Evolutionary conservation across 2,329 filamentous ascomycete species (phyloP).

Genomic region (Akanthomyces muscarius): DNA sequence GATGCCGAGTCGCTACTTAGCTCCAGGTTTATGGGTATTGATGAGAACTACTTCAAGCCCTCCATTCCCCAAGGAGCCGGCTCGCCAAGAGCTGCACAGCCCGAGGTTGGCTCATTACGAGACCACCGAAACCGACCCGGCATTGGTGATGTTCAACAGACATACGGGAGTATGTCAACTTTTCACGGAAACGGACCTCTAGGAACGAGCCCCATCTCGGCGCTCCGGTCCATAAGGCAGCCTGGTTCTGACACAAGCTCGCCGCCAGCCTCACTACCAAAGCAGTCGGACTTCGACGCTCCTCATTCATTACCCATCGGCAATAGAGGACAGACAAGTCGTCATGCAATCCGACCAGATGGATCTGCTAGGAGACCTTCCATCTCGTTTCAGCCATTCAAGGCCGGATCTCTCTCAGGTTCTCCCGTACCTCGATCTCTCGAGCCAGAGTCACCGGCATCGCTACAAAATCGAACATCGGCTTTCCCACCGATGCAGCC

Average conservation of each 20-base stretch:
- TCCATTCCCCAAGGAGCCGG: slow-evolving; percentile 59
- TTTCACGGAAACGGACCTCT: slow-evolving; percentile 75
- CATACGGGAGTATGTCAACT: slow-evolving; percentile 85
- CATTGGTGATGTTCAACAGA: slow-evolving; percentile 64
- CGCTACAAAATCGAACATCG: slow-evolving; percentile 47
- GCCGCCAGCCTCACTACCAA: slow-evolving; percentile 48
- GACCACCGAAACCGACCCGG: slow-evolving; percentile 49
- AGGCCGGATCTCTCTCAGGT: slow-evolving; percentile 88
- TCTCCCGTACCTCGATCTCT: slow-evolving; percentile 61
- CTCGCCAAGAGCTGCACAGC: slow-evolving; percentile 32
- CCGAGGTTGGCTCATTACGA: slow-evolving; percentile 72
- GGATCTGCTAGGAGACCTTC: slow-evolving; percentile 66
- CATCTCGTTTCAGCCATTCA: slow-evolving; percentile 92
- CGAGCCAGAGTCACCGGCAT: slow-evolving; percentile 51
- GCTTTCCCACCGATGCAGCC: slow-evolving; percentile 49
- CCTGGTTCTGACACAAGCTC: slow-evolving; percentile 61
- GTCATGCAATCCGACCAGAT: slow-evolving; percentile 42
- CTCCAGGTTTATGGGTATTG: slow-evolving; percentile 87
- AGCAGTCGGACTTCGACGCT: slow-evolving; percentile 41
- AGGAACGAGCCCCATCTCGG: slow-evolving; percentile 83
- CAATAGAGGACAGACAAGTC: slow-evolving; percentile 28
- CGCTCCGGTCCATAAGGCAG: slow-evolving; percentile 65
- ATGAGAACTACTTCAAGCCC: slow-evolving; percentile 82
- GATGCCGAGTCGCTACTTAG: slow-evolving; percentile 87
- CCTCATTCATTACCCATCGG: slow-evolving; percentile 53